A percentile compares a stretch with the other conserved stretches of the same genome.
Conservation (phyloP, 2,329 filamentous ascomycete genomes). For the Aspergillus terreus region DNA sequence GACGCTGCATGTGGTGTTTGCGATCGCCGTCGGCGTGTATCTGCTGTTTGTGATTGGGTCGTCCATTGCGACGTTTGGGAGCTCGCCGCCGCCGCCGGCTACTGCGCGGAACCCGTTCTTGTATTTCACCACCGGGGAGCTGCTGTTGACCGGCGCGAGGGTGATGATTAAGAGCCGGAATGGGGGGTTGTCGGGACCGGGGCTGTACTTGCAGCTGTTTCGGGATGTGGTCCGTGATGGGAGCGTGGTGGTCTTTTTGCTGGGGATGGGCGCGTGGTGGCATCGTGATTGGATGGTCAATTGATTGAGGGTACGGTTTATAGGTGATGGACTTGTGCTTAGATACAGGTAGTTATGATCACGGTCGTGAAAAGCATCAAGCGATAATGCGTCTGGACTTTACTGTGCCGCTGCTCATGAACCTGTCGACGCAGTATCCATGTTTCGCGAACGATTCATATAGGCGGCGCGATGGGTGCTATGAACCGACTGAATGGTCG, state of each 20-base stretch:
- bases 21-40: slow-evolving; percentile 55
- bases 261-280: slow-evolving; percentile 44
- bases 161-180: slow-evolving; percentile 25
- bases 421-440: no score
- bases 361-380: no score
- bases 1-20: slow-evolving; percentile 56
- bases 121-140: slow-evolving; percentile 46
- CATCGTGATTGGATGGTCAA: slow-evolving; percentile 26
- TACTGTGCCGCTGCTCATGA: no score
- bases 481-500: no score
- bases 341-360: neutral
- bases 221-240: slow-evolving; percentile 42
- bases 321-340: neutral
- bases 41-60: slow-evolving; percentile 36
- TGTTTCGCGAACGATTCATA: no score
- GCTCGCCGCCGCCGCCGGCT: slow-evolving; percentile 40
- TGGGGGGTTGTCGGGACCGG: slow-evolving; percentile 23
- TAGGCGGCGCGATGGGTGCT: no score
- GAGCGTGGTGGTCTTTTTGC: slow-evolving; percentile 42
- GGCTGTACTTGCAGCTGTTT: slow-evolving; percentile 35
- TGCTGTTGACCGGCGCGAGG: slow-evolving; percentile 39
- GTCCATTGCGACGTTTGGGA: slow-evolving; percentile 37
- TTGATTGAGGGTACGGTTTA: neutral
- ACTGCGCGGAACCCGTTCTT: slow-evolving; percentile 44
- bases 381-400: no score